Percentiles rank a stretch among this genome's conserved stretches.
Conservation (phyloP, 768 basidiomycete genomes). For the Exsudoporus frostii region DNA sequence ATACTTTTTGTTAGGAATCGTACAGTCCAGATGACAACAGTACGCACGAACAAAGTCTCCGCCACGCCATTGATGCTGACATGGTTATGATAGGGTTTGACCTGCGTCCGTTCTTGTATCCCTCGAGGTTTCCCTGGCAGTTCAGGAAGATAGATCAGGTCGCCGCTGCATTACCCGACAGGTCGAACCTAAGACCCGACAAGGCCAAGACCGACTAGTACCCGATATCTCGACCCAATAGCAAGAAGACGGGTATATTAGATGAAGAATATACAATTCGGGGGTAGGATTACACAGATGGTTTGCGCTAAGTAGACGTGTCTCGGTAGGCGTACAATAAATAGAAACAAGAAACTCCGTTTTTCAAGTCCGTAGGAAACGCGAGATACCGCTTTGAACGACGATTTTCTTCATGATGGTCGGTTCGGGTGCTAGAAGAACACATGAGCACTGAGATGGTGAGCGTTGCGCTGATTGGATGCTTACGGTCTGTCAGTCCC, state of each 20-base stretch:
- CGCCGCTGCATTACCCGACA: conserved; percentile 72
- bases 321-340: conserved; percentile 2
- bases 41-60: conserved; percentile 36
- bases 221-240: neutral
- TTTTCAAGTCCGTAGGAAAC: conserved; percentile 56
- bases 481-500: conserved; percentile 75
- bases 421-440: conserved; percentile 62
- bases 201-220: conserved; percentile 48
- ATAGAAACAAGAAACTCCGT: neutral
- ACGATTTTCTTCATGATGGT: conserved; percentile 91
- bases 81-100: conserved; percentile 69
- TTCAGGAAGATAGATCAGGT: conserved; percentile 93
- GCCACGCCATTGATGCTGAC: neutral
- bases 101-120: conserved; percentile 93
- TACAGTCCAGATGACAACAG: conserved; percentile 97
- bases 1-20: conserved; percentile 59
- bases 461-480: neutral
- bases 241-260: neutral
- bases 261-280: conserved; percentile 10
- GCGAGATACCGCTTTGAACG: conserved; percentile 69
- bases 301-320: neutral
- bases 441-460: conserved; percentile 1
- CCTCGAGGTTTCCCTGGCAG: conserved; percentile 93
- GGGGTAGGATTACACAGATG: neutral
- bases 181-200: conserved; percentile 43